phyloP scores from a whole-genome alignment of 805 yeast species.

The Tetrapisispora pingtungensis region DNA sequence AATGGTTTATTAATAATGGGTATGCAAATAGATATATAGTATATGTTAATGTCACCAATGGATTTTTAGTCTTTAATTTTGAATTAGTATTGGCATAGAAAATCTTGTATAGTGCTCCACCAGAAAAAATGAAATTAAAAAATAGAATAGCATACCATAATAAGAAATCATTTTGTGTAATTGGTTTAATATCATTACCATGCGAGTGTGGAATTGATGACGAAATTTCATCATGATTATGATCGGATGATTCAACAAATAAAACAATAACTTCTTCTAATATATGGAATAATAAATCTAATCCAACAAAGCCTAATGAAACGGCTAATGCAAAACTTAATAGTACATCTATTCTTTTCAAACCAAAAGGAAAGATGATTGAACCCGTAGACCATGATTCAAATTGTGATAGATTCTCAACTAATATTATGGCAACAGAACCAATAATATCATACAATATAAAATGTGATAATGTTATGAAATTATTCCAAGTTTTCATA shows the following conservation, averaged over 20 bases:
- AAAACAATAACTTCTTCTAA: slow-evolving; percentile 56
- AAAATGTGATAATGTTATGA: slow-evolving; percentile 76
- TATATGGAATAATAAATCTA: slow-evolving; percentile 80
- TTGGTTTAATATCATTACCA: slow-evolving; percentile 9
- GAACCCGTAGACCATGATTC: slow-evolving; percentile 84
- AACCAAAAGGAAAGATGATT: slow-evolving; percentile 80
- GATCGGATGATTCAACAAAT: slow-evolving; percentile 23
- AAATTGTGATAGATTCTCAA: slow-evolving; percentile 78
- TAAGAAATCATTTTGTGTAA: slow-evolving; percentile 7
- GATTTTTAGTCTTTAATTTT: slow-evolving; percentile 26
- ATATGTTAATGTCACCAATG: slow-evolving; percentile 25
- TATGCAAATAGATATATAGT: slow-evolving; percentile 20
- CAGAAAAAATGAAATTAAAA: slow-evolving; percentile 16
- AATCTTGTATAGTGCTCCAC: slow-evolving; percentile 17
- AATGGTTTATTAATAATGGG: slow-evolving; percentile 16
- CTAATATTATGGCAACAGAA: slow-evolving; percentile 55
- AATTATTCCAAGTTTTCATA: slow-evolving; percentile 43
- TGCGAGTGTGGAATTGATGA: slow-evolving; percentile 28
- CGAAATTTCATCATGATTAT: slow-evolving; percentile 26
- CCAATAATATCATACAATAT: slow-evolving; percentile 81
- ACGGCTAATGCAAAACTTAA: slow-evolving; percentile 82
- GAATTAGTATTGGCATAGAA: slow-evolving; percentile 23
- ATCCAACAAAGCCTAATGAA: slow-evolving; percentile 80
- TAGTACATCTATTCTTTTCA: slow-evolving; percentile 82
- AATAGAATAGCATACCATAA: slow-evolving; percentile 22